phyloP scores from a whole-genome alignment of 371 early-diverging fungal species.

The Chytridium lagenaria region DNA sequence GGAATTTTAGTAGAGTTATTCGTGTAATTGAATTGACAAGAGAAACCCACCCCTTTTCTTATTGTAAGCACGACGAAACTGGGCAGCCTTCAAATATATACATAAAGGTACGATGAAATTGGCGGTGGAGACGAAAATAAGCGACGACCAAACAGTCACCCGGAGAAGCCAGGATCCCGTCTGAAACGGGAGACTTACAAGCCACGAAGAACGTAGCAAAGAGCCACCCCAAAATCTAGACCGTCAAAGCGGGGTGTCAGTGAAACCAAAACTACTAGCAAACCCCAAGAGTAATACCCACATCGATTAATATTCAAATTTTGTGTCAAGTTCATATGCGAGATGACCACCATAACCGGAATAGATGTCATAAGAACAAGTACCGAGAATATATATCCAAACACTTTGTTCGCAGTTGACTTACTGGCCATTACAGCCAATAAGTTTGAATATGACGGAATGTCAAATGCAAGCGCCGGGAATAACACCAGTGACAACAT shows the following conservation, averaged over 20 bases:
- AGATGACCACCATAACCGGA: slow-evolving; percentile 39
- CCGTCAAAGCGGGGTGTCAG: background rate
- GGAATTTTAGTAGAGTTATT: background rate
- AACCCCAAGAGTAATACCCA: slow-evolving; percentile 19
- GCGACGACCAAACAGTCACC: slow-evolving; percentile 35
- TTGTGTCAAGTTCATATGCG: slow-evolving; percentile 34
- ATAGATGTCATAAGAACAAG: slow-evolving; percentile 37
- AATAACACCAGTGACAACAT: slow-evolving; percentile 32
- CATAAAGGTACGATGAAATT: slow-evolving; percentile 39
- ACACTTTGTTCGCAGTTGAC: slow-evolving; percentile 28
- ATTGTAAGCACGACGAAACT: slow-evolving; percentile 34
- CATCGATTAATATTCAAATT: slow-evolving; percentile 32
- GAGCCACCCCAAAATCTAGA: background rate
- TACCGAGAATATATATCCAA: slow-evolving; percentile 38
- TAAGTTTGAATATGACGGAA: slow-evolving; percentile 31
- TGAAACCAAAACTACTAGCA: background rate
- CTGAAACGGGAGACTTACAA: slow-evolving; percentile 32
- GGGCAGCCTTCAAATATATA: slow-evolving; percentile 29
- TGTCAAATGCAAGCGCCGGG: slow-evolving; percentile 37
- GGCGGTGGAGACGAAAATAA: slow-evolving; percentile 28
- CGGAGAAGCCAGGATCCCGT: slow-evolving; percentile 20
- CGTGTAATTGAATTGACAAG: background rate
- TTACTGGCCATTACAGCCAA: slow-evolving; percentile 27
- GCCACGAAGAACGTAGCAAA: slow-evolving; percentile 21
- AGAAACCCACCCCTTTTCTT: slow-evolving; percentile 16